Percentiles rank a stretch among this genome's conserved stretches.
These are phyloP conservation scores for Quercus parvula DNA, from an alignment of 306 rosid species.

Conservation along the genomic window DNA sequence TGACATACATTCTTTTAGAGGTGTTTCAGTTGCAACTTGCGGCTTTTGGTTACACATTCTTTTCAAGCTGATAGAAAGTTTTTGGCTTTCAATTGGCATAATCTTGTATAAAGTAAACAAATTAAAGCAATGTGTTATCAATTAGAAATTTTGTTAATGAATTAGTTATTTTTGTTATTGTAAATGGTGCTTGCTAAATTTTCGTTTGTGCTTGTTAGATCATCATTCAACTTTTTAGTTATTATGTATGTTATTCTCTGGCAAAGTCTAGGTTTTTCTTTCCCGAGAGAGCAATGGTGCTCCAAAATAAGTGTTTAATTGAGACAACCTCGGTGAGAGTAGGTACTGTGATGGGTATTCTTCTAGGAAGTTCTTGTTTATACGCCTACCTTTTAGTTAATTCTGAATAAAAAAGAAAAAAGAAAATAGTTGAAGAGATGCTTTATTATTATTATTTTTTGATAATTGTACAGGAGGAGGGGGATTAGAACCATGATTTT, in stretches of 20 bases:
- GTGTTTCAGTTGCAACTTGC: neutral
- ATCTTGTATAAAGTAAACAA: neutral
- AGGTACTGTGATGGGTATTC: no score
- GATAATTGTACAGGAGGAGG: no score
- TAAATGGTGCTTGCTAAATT: neutral
- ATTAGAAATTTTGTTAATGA: neutral
- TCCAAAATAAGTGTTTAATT: neutral
- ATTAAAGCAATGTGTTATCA: neutral
- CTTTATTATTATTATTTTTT: no score
- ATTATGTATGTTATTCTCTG: neutral
- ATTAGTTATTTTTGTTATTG: neutral
- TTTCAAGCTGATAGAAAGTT: neutral
- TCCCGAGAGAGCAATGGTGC: neutral
- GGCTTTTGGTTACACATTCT: neutral
- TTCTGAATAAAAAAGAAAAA: no score
- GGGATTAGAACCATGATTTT: no score
- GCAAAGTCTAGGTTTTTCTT: neutral
- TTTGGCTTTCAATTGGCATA: neutral
- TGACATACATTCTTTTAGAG: neutral
- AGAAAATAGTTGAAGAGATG: no score
- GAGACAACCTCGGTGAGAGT: no score
- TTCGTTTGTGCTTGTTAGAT: neutral
- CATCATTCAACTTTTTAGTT: no score
- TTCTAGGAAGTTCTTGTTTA: no score
- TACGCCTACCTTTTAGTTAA: no score